A percentile compares a stretch with the other conserved stretches of the same genome.
These are phyloP conservation scores for Xanthoconium separans DNA, from an alignment of 1,284 basidiomycete species.

Conservation along the genomic window DNA sequence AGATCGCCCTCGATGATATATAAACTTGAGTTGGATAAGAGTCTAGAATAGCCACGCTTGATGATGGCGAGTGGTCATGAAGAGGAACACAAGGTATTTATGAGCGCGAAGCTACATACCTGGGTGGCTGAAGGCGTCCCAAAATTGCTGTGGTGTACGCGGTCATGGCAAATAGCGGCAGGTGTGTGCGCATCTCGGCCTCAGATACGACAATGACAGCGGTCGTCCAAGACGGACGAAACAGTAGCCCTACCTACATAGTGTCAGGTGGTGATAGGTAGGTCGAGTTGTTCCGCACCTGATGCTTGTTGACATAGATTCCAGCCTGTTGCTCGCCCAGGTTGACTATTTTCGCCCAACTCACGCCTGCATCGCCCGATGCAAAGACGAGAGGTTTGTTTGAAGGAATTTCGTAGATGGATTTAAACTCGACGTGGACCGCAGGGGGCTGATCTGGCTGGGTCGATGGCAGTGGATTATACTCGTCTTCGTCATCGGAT, in stretches of 20 bases:
- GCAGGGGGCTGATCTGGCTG: slow-evolving; percentile 17
- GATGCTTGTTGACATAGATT: slow-evolving; percentile 44
- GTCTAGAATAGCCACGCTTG: slow-evolving; percentile 53
- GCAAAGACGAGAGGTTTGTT: slow-evolving; percentile 42
- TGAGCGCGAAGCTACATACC: slow-evolving; percentile 41
- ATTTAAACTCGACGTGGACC: slow-evolving; percentile 41
- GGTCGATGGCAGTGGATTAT: slow-evolving; percentile 39
- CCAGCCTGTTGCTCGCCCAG: slow-evolving; percentile 53
- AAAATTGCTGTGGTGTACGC: slow-evolving; percentile 47
- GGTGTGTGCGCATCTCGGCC: slow-evolving; percentile 35
- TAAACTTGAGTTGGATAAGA: slow-evolving; percentile 53
- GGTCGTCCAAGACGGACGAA: slow-evolving; percentile 48
- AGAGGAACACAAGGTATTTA: neutral
- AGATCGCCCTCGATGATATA: slow-evolving; percentile 39
- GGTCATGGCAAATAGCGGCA: slow-evolving; percentile 55
- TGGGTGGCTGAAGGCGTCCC: slow-evolving; percentile 44
- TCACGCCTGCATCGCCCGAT: slow-evolving; percentile 44
- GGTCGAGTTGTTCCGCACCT: slow-evolving; percentile 36
- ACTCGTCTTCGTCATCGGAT: slow-evolving; percentile 68
- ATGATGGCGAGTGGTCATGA: slow-evolving; percentile 1
- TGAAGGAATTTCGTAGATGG: slow-evolving; percentile 28
- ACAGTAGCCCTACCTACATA: slow-evolving; percentile 52
- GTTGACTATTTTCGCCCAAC: slow-evolving; percentile 50
- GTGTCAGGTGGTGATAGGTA: slow-evolving; percentile 4
- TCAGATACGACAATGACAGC: slow-evolving; percentile 55